Evolutionary conservation across 2,329 filamentous ascomycete species (phyloP), one percentile per base, ranked within the genome.

Genomic region (Pseudogymnoascus sp.): DNA sequence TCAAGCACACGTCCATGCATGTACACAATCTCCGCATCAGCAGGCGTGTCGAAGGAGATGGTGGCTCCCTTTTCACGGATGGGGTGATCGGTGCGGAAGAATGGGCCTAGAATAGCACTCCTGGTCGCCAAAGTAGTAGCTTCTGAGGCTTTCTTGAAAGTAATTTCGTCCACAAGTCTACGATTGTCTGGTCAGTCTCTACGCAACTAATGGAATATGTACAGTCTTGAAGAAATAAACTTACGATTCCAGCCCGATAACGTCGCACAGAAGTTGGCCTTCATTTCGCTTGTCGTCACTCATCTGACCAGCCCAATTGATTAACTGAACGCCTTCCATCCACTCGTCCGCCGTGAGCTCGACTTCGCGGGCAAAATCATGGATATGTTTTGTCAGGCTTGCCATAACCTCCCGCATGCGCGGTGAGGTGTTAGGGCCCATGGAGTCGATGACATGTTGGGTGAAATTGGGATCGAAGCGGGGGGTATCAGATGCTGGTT

Each of bases 221-320:
- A 65, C 59, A 51, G 34, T 36, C 31, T 61, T 23, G 16, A 62
- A 14, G 21, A 4, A 16, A 14, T 68, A 3, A 26, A 70, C 78
- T 68, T 74, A 81, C 77, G 80, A 82, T 73, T 87, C 85, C 21
- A 88, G 77, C 45, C 85, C 85, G 66, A 86, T 78, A 37, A 87
- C 80, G 71, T 87, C 85, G 66, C 80, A 86, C 62, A 87, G 77
- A 64, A 84, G 79, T 73, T 87, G 85, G 21, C 83, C 83, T 75
- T 88, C 85, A 64, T 88, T 87, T 63, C 85, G 80, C 71, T 80
- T 81, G 51, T 83, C 78, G 67, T 83, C 78, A 66, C 82, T 86
- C 83, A 87, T 87, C 68, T 81, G 78, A 18, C 85, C 85, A 0
- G 83, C 82, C 77, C 80, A 81, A 70, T 87, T 87, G 70, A 87